A percentile compares a stretch with the other conserved stretches of the same genome.
Conservation (phyloP, 192 early-diverging fungal species). For the Entophlyctis helioformis region DNA sequence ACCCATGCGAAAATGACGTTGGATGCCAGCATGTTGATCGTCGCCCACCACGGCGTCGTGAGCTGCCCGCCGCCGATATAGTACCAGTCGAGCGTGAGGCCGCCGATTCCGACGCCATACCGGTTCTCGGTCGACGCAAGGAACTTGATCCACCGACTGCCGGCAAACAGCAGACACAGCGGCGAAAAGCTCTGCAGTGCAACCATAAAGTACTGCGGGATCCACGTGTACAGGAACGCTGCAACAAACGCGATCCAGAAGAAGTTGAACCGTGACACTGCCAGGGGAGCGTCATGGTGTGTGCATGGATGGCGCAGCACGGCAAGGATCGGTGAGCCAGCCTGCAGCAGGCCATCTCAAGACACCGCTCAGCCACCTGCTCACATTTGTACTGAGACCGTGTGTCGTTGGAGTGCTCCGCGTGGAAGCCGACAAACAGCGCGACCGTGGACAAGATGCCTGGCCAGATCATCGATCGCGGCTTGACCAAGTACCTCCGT, state of each 20-base stretch:
- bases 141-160: too few relatives aligned
- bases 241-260: constrained; percentile 41
- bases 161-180: constrained; percentile 18
- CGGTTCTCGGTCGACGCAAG: constrained; percentile 11
- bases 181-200: constrained; percentile 22
- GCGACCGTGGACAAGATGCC: constrained; percentile 18
- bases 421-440: constrained; percentile 5
- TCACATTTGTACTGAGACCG: background rate
- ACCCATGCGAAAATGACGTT: constrained; percentile 34
- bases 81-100: constrained; percentile 51
- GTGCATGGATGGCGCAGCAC: background rate
- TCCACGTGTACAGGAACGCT: constrained; percentile 33
- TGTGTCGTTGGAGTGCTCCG: background rate
- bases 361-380: background rate
- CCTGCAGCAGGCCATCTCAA: background rate
- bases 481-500: constrained; percentile 74
- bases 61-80: constrained; percentile 14
- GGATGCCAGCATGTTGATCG: constrained; percentile 32
- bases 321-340: constrained; percentile 1
- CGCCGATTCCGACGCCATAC: constrained; percentile 37
- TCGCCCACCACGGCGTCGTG: constrained; percentile 60
- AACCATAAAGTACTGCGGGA: constrained; percentile 49
- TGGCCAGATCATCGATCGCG: constrained; percentile 84
- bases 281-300: background rate
- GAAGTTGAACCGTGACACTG: constrained; percentile 37